Base-by-base conservation (phyloP, 202 grass and related monocot species). In the Eragrostis tef region DNA sequence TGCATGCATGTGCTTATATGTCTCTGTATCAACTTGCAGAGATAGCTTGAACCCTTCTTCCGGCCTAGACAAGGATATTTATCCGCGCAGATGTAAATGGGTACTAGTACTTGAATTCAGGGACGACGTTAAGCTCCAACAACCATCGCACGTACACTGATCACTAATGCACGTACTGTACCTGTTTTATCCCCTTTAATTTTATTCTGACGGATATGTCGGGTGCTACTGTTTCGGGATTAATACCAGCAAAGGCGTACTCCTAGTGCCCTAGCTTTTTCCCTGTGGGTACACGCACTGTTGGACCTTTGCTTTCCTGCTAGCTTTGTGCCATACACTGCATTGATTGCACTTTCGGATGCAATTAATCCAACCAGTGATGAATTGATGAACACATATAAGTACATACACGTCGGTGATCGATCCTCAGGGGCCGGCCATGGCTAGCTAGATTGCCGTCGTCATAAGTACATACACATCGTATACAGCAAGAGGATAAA, bases 381-480 rank as follows among this genome's bases (percentile, higher is more conserved):
- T 31, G 79, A 53, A 77, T 52, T 53, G 12, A 59, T 81, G 25
- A 58, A 6, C 53, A 31, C 13, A 22, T 12, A 53, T 2, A 49
- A 20, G 19, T 41, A 79, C 4, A 29, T 17, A 24, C 22, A 60
- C 47, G 31, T 0, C 20, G 17, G 42, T 41, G 9, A 39, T 9
- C 16, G 14, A 52, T 67, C 65, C n/a, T 11, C 29, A 9, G 43
- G 3, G 26, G 51, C n/a, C n/a, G 26, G 7, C 57, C 20, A 70
- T 26, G 11, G 25, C 25, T 62, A 13, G 25, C 25, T 62, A 13
- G 59, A 27, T 50, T 22, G 53, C 83, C 31, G 34, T 73, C 57
- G 83, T 85, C 66, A 79, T 21, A n/a, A n/a, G n/a, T n/a, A n/a
- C n/a, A n/a, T n/a, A n/a, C n/a, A 78, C 74, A 73, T 67, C 71